These are phyloP conservation scores for Emericellopsis atlantica DNA, from an alignment of 2,329 filamentous ascomycete species.

Conservation along the genomic window DNA sequence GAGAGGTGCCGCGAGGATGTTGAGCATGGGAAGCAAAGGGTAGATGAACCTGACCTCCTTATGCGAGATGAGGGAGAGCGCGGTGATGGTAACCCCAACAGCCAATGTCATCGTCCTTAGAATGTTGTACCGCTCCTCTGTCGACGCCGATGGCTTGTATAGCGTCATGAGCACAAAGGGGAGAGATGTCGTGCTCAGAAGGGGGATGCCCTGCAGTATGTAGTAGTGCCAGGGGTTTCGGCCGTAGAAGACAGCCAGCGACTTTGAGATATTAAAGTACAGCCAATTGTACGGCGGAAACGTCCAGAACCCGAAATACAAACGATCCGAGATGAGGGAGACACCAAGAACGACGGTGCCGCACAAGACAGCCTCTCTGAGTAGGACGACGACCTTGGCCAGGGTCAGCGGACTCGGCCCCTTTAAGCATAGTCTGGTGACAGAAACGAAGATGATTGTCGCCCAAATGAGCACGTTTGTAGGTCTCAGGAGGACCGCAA, in stretches of 20 bases:
- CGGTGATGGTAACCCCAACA: conserved; percentile 43
- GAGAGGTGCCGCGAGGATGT: conserved; percentile 62
- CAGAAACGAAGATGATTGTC: conserved; percentile 37
- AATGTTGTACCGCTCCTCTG: conserved; percentile 18
- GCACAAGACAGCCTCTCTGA: conserved; percentile 53
- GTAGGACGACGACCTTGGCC: conserved; percentile 35
- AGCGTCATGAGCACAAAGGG: conserved; percentile 62
- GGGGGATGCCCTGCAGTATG: conserved; percentile 74
- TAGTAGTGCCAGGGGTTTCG: conserved; percentile 89
- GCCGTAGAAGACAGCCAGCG: conserved; percentile 86
- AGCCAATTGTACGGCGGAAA: conserved; percentile 82
- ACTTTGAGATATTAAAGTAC: conserved; percentile 81
- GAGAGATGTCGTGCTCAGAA: conserved; percentile 72
- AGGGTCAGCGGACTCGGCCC: conserved; percentile 26
- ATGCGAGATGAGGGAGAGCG: conserved; percentile 72
- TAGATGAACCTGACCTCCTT: conserved; percentile 98
- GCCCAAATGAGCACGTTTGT: conserved; percentile 85
- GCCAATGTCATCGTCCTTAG: conserved; percentile 37
- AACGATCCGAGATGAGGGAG: conserved; percentile 56
- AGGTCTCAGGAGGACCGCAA: conserved; percentile 76
- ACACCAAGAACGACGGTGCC: conserved; percentile 46
- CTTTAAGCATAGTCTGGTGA: conserved; percentile 24
- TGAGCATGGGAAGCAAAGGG: conserved; percentile 76
- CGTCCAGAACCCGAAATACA: conserved; percentile 77
- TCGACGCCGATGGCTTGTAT: conserved; percentile 29